Evolutionary conservation across 2,329 filamentous ascomycete genomes (phyloP).

Genomic region (Dactylonectria estremocensis): DNA sequence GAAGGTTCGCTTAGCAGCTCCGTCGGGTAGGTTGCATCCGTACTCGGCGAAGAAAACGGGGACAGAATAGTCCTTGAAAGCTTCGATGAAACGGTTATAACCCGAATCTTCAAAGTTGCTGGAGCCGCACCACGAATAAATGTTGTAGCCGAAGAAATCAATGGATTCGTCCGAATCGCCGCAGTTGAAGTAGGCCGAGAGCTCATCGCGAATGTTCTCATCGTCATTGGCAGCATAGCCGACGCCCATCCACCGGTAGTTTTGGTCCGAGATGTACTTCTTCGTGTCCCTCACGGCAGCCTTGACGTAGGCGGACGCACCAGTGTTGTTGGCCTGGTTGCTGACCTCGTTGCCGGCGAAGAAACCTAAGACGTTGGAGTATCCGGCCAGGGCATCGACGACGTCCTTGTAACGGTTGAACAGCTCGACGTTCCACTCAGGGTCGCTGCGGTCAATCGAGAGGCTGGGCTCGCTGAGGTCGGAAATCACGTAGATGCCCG

Average conservation of each 20-base stretch:
- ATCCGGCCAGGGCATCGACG: constrained; percentile 84
- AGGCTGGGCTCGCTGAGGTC: constrained; percentile 86
- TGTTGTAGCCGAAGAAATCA: constrained; percentile 99
- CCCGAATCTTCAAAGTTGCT: constrained; percentile 84
- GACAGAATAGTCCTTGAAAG: constrained; percentile 91
- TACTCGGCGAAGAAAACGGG: constrained; percentile 99
- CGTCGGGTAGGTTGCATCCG: constrained; percentile 83
- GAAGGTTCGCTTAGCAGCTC: constrained; percentile 80
- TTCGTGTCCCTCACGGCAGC: constrained; percentile 97
- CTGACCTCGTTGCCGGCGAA: constrained; percentile 99
- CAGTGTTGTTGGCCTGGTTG: constrained; percentile 90
- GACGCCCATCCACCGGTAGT: constrained; percentile 85
- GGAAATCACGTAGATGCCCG: constrained; percentile 95
- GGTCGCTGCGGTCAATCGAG: constrained; percentile 88
- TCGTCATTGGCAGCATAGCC: constrained; percentile 98
- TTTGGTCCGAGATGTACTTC: constrained; percentile 87
- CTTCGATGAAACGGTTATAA: constrained; percentile 85
- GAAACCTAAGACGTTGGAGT: constrained; percentile 95
- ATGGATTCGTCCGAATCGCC: constrained; percentile 76
- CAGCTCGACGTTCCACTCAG: constrained; percentile 85
- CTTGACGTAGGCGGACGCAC: constrained; percentile 95
- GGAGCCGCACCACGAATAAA: constrained; percentile 98
- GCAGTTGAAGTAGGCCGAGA: constrained; percentile 97
- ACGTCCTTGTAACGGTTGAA: constrained; percentile 88
- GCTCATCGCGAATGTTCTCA: constrained; percentile 81